Conservation (phyloP, 257 asterid genomes). For the Misopates orontium region DNA sequence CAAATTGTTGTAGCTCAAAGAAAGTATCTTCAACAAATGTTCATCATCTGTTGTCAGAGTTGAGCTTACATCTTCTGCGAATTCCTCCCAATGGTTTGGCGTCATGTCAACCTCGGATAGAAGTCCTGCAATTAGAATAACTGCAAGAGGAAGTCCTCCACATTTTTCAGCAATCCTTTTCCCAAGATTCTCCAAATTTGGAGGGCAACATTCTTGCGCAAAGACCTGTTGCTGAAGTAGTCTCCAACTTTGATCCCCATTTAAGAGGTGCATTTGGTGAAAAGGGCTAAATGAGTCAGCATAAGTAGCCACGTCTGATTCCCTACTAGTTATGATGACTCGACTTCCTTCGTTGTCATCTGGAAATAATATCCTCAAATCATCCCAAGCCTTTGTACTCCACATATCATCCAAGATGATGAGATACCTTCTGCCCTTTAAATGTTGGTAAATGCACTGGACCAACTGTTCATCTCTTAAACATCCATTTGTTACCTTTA, state of each 20-base stretch:
- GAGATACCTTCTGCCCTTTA: too few species aligned
- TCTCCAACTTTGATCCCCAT: background rate
- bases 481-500: background rate
- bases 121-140: conserved; percentile 3
- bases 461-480: background rate
- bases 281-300: background rate
- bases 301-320: background rate
- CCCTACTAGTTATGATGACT: conserved; percentile 17
- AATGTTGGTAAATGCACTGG: background rate
- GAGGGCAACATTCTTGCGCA: background rate
- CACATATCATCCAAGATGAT: conserved; percentile 30
- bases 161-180: background rate
- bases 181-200: background rate
- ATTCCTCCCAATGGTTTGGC: background rate
- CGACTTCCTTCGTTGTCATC: background rate
- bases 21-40: background rate
- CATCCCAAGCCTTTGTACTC: conserved; percentile 18
- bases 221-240: background rate
- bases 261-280: background rate
- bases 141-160: conserved; percentile 16
- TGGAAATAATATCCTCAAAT: conserved; percentile 16
- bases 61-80: background rate
- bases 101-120: background rate
- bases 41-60: background rate
- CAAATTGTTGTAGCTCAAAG: conserved; percentile 15